Base-by-base conservation (phyloP, 306 rosid genomes). In the Aeschynomene evenia region DNA sequence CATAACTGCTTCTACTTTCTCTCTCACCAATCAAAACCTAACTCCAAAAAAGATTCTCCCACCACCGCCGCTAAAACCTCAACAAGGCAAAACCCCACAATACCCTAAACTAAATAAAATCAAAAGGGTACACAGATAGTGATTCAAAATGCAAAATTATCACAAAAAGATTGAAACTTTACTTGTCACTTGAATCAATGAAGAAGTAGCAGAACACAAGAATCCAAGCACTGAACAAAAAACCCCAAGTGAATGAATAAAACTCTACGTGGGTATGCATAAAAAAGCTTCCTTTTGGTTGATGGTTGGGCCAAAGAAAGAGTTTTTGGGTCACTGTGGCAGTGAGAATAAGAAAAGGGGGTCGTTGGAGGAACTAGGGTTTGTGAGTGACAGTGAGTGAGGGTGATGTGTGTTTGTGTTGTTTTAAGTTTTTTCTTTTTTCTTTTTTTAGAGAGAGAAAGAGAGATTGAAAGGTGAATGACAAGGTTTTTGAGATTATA, bases 281-380 rank as follows among this genome's bases (percentile, higher is more conserved):
- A 29, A 57, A 63, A 70, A 50, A 11, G 52, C 42, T 64, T 24
- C 36, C 43, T 42, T 61, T 22, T 1, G 4, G 5, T 29, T 16
- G 15, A 28, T 16, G 52, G 15, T 62, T 2, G 7, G 63, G 55
- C 53, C 66, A 16, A 19, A 46, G 66, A 49, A 18, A 65, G 23
- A 59, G 73, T 0, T n/a, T n/a, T n/a, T 19, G 61, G 83, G 73
- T 49, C 31, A 68, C 63, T 7, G 66, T 29, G 59, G 45, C 51
- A 68, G 45, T 2, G 33, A 52, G 3, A 21, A 40, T 4, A 19
- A 26, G 39, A 39, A 39, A 39, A 37, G 45, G 24, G 6, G 39
- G 51, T 45, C 20, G 51, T 45, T 45, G 39, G 50, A 46, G 45
- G 7, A 22, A 61, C 55, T 87, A 83, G 91, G 91, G 92, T 89